These are phyloP conservation scores for Posidonia oceanica DNA, from an alignment of 116 monocot species.

Conservation along the genomic window DNA sequence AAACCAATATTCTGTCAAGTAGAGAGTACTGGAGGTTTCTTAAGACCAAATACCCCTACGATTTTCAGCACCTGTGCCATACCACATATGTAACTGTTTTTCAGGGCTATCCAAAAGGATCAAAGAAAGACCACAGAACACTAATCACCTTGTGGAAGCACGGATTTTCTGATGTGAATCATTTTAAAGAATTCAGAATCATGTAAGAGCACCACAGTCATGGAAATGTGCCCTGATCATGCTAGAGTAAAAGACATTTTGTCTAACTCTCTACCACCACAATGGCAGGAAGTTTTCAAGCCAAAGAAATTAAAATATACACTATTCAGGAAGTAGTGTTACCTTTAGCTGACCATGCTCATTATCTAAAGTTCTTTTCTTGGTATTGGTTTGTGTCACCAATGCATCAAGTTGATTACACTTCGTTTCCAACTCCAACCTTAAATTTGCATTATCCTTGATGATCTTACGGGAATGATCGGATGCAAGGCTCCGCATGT, in stretches of 20 bases:
- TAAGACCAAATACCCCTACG: too few species aligned
- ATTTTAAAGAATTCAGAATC: not conserved
- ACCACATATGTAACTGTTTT: too few species aligned
- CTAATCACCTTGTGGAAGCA: not conserved
- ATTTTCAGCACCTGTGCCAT: too few species aligned
- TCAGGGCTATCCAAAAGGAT: too few species aligned
- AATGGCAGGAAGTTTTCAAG: too few species aligned
- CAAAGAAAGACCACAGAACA: not conserved
- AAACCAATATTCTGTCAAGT: too few species aligned
- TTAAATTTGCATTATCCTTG: slow-evolving; percentile 47
- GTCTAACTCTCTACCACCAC: too few species aligned
- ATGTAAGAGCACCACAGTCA: not conserved
- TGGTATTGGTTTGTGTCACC: slow-evolving; percentile 26
- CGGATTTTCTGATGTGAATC: not conserved
- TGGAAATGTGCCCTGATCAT: not conserved
- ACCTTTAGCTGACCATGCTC: slow-evolving; percentile 44
- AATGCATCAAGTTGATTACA: slow-evolving; percentile 35
- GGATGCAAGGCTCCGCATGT: slow-evolving; percentile 30
- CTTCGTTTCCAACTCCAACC: slow-evolving; percentile 29
- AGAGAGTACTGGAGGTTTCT: too few species aligned
- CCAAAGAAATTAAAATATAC: too few species aligned
- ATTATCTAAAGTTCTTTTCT: slow-evolving; percentile 28
- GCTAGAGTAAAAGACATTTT: not conserved
- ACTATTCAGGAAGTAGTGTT: not conserved
- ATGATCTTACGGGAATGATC: slow-evolving; percentile 40